Evolutionary conservation across 1,284 basidiomycete species (phyloP), one percentile per base, ranked within the genome.

Genomic region (Naganishia liquefaciens): DNA sequence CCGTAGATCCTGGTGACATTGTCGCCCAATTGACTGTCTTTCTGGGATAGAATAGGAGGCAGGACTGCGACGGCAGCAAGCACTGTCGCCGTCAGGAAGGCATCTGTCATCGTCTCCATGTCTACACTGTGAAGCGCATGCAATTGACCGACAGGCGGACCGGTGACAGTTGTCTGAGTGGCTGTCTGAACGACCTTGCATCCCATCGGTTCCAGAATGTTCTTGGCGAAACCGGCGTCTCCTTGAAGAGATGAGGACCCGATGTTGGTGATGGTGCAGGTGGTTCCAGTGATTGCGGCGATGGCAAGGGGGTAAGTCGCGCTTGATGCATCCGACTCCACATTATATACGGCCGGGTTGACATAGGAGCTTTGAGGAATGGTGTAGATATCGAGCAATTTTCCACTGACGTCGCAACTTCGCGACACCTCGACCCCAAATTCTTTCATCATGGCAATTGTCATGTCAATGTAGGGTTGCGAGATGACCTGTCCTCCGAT

Each of bases 71-170:
- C 90, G 62, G 95, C 94, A 55, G 93, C 92, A 19, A 99, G 81
- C 2, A 89, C 93, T 9, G 87, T 89, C 1, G 95, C 95, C 0
- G 94, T 98, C 77, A 99, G 84, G 83, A 99, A 99, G 6, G 94
- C 95, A 76, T 99, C 95, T 11, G 96, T 99, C 95, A 99, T 99
- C n/a, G 89, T 87, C 80, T 97, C 93, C 96, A 99, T 99, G 76
- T 99, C 93, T 27, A 98, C 87, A 70, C 88, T 84, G 43, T 91
- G 91, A 57, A 97, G 84, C 7, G 91, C 90, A 68, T 87, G 86
- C 52, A 99, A 84, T 71, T 86, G 81, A 1, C 93, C 91, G 23
- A 87, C 78, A 0, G 88, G 86, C 1, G 95, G 94, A 0, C 95
- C 96, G 0, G 84, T 88, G 47, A 99, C 94, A n/a, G 90, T 96